These are phyloP conservation scores for Coniochaeta sp. DNA, from an alignment of 2,329 filamentous ascomycete genomes.

Conservation along the genomic window DNA sequence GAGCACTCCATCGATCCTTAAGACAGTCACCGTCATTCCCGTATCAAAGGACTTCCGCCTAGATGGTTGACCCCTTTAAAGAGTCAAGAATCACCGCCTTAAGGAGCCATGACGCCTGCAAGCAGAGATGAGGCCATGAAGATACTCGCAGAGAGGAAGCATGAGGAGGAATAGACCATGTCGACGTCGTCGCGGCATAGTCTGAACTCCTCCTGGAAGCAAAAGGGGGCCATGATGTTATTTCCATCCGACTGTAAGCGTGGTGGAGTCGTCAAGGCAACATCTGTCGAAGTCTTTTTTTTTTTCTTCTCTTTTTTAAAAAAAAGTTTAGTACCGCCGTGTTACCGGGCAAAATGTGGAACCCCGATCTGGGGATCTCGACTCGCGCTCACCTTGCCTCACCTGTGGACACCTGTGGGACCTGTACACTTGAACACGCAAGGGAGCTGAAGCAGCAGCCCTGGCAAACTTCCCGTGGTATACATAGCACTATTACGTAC, in stretches of 20 bases:
- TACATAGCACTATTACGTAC: not conserved
- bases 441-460: no score
- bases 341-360: not conserved
- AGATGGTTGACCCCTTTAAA: not conserved
- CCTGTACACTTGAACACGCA: no score
- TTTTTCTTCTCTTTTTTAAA: no score
- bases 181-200: not conserved
- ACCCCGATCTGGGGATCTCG: not conserved
- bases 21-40: not conserved
- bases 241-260: not conserved
- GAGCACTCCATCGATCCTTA: not conserved
- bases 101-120: not conserved
- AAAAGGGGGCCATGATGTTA: not conserved
- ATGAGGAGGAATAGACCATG: not conserved
- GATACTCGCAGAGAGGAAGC: not conserved
- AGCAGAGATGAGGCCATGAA: not conserved
- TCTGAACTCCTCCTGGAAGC: not conserved
- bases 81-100: not conserved
- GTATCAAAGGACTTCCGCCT: not conserved
- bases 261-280: not conserved
- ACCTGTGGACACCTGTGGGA: not conserved
- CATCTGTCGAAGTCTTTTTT: no score
- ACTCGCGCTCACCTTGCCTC: not conserved
- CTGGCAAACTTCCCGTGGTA: no score
- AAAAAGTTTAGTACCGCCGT: no score